Base-by-base conservation (phyloP, 148 eudicot genomes). In the Amaranthus palmeri region DNA sequence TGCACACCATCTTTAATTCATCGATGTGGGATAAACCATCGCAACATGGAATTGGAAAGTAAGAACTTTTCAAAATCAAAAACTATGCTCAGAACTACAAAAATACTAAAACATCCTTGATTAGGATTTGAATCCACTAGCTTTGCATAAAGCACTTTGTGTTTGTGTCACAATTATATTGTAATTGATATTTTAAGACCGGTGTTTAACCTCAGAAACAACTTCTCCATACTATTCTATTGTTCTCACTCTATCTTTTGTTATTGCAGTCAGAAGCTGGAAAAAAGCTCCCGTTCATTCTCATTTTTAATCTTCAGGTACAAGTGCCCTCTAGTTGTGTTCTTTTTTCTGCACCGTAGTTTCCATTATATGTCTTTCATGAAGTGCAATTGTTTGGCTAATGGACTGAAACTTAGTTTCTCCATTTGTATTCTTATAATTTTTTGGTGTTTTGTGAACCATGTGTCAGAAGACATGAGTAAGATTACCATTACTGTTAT, bases 261-360 rank as follows among this genome's bases (percentile, higher is more conserved):
- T 77, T 59, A 70, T 84, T 79, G 62, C 96, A 96, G 99, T 84
- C 96, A 69, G 92, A 88, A 79, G 93, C 88, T 63, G 99, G 99
- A 67, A 90, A 76, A 78, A 88, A 77, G 69, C 88, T 92, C 63
- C 99, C 97, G n/a, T 96, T 96, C 80, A 72, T 92, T 80, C 87
- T 96, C 64, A 74, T 92, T 54, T 72, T 96, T 64, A 96, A 96
- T 81, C 97, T 96, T 73, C 84, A 88, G 97, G 99, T 96, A 78
- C 14, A 81, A 9, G 7, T 25, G 36, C 36, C 43, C 47, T 53
- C 8, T 15, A 72, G 41, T n/a, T 18, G 11, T 40, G 60, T 62
- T 61, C 70, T 56, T 47, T 5, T 14, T 18, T n/a, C n/a, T 44
- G 42, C n/a, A 52, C 70, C 70, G 3, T 47, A 6, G 25, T 10